Conservation (phyloP, 768 basidiomycete species). For the Agaricus subrufescens region DNA sequence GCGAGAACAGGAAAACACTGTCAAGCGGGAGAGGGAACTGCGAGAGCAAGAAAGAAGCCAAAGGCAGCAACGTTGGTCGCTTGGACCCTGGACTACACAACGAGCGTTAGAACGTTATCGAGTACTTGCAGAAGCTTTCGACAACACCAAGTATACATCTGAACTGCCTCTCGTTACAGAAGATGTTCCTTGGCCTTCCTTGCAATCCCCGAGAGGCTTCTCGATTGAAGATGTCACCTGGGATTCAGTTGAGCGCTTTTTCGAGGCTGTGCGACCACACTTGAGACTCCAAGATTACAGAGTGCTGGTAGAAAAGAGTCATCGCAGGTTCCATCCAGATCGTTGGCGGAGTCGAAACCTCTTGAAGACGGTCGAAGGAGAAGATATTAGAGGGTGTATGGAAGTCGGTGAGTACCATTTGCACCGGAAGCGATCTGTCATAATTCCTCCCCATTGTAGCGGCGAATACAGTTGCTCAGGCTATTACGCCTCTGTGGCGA, state of each 20-base stretch:
- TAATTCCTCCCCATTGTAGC: slow-evolving; percentile 18
- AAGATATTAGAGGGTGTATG: slow-evolving; percentile 50
- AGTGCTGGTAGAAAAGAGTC: slow-evolving; percentile 61
- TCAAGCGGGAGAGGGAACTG: slow-evolving; percentile 21
- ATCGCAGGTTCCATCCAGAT: slow-evolving; percentile 77
- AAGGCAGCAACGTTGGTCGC: slow-evolving; percentile 52
- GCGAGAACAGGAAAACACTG: slow-evolving; percentile 17
- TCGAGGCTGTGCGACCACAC: slow-evolving; percentile 42
- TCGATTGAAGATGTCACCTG: slow-evolving; percentile 67
- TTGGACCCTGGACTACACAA: slow-evolving; percentile 56
- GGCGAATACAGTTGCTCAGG: slow-evolving; percentile 68
- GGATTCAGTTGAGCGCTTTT: slow-evolving; percentile 69
- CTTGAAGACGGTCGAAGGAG: slow-evolving; percentile 52
- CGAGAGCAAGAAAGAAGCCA: slow-evolving; percentile 15
- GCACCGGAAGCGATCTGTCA: not conserved
- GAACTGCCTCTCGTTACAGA: slow-evolving; percentile 53
- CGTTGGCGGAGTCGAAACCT: slow-evolving; percentile 69
- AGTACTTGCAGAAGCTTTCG: slow-evolving; percentile 56
- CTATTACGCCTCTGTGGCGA: slow-evolving; percentile 66
- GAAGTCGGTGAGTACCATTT: slow-evolving; percentile 52
- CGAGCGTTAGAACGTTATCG: slow-evolving; percentile 73
- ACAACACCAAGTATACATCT: slow-evolving; percentile 49
- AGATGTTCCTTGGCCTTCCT: slow-evolving; percentile 73
- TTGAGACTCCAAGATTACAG: slow-evolving; percentile 63
- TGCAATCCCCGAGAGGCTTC: slow-evolving; percentile 47